Evolutionary conservation across 2,329 filamentous ascomycete genomes (phyloP).

Genomic region (Xylaria sp.): DNA sequence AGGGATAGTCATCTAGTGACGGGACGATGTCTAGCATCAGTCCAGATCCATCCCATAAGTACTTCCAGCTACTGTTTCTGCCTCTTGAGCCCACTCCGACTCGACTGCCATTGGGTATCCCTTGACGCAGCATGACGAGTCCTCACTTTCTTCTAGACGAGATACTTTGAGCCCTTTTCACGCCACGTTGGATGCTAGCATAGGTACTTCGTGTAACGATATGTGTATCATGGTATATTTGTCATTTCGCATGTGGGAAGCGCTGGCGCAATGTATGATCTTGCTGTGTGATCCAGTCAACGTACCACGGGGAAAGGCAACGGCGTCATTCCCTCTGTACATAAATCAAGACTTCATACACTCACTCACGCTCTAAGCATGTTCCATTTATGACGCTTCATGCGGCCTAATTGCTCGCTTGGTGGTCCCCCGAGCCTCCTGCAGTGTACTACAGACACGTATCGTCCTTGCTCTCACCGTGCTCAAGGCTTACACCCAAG

Average conservation of each 20-base stretch:
- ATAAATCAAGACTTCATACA: not conserved
- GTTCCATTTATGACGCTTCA: not conserved
- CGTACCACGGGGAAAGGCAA: not conserved
- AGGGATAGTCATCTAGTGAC: not conserved
- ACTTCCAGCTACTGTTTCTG: not conserved
- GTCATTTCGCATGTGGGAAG: conserved; percentile 4
- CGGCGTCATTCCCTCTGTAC: not conserved
- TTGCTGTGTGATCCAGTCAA: not conserved
- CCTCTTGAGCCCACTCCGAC: not conserved
- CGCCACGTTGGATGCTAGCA: not conserved
- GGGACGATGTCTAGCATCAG: not conserved
- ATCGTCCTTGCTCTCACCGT: not conserved
- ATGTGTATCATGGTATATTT: not conserved
- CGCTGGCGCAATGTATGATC: conserved; percentile 10
- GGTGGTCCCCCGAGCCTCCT: not conserved
- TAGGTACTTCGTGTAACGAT: not conserved
- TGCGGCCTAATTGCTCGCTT: not conserved
- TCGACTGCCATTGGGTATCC: not conserved
- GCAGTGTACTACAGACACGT: not conserved
- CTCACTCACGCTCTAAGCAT: not conserved
- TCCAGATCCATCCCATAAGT: not conserved
- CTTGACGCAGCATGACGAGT: not conserved
- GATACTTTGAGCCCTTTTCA: not conserved
- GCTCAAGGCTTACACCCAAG: not conserved
- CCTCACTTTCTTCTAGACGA: not conserved